Evolutionary conservation across 352 stramenopile genomes (phyloP), one percentile per base, ranked within the genome.

Genomic region (Phytophthora podocarpi): DNA sequence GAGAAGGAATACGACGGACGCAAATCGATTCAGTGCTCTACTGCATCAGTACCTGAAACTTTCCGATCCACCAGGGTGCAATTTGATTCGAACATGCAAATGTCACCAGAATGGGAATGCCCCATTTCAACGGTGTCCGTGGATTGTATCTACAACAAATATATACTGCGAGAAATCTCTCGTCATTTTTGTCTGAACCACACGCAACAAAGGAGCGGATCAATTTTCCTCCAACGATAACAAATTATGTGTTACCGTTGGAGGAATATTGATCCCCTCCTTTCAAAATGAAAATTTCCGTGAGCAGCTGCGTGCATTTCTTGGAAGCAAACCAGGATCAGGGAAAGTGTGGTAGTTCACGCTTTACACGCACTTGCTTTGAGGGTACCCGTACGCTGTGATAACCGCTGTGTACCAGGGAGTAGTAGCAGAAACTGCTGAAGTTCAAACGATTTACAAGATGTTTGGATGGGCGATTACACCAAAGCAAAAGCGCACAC

Each of bases 231-330:
- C n/a, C n/a, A n/a, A n/a, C n/a, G n/a, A n/a, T n/a, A n/a, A n/a
- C 26, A 56, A 45, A 56, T n/a, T n/a, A n/a, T n/a, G 36, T n/a
- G n/a, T 45, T 35, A 10, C 30, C 16, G 24, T 46, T 36, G 48
- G 24, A 20, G n/a, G 2, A 24, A 28, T 46, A 18, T 6, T 42
- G 31, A 16, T 55, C 7, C 24, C 9, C 9, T 46, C 15, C 1
- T 56, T 56, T 45, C 23, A 15, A 36, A 45, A 36, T 27, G 34
- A 55, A 18, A 46, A 10, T 27, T 36, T 26, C 12, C 15, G n/a
- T 15, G 11, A 55, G 11, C 48, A 34, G 16, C 48, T 46, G 36
- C 16, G 48, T 27, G 48, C 31, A 36, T 56, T 56, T 46, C 47
- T 55, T 46, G 35, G 23, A 37, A 23, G 35, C 12, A 40, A 39